These are phyloP conservation scores for Nakaseomyces sp. DNA, from an alignment of 1,139 yeast species.

Conservation along the genomic window DNA sequence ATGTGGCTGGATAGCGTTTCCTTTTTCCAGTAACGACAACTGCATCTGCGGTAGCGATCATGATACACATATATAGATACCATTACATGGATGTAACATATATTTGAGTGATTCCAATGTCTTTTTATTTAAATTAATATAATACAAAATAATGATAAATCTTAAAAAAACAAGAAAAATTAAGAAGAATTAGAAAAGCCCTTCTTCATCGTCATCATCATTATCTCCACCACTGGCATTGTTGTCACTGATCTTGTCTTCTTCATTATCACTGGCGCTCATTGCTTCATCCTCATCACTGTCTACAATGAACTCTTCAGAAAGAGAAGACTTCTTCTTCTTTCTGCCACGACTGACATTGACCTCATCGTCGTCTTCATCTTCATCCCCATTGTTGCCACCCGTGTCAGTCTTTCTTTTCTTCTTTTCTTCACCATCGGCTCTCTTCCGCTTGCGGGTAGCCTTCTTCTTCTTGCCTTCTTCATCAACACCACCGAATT, in stretches of 20 bases:
- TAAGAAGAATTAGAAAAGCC: too few species aligned
- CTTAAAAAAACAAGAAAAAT: too few species aligned
- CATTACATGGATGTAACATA: too few species aligned
- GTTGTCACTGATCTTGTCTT: constrained; percentile 11
- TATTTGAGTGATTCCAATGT: too few species aligned
- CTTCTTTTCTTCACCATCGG: constrained; percentile 11
- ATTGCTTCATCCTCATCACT: constrained; percentile 40
- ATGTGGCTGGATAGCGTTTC: too few species aligned
- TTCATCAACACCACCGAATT: constrained; percentile 13
- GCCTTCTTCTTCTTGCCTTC: constrained; percentile 15
- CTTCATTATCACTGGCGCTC: constrained; percentile 10
- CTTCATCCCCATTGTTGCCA: constrained; percentile 10
- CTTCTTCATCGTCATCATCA: constrained; percentile 27
- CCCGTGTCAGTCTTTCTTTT: constrained; percentile 23
- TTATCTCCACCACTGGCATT: constrained; percentile 20
- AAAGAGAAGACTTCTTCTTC: constrained; percentile 35
- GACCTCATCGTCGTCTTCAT: constrained; percentile 22
- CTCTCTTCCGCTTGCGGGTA: constrained; percentile 22
- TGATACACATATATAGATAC: too few species aligned
- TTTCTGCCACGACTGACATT: constrained; percentile 26
- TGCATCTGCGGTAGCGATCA: too few species aligned
- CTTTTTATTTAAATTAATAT: too few species aligned
- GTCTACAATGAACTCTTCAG: constrained; percentile 42
- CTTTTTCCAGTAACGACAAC: too few species aligned
- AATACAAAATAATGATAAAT: too few species aligned